A percentile compares a stretch with the other conserved stretches of the same genome.
Evolutionary conservation across 768 basidiomycete species (phyloP).

Genomic region (Lanmaoa rubissima): DNA sequence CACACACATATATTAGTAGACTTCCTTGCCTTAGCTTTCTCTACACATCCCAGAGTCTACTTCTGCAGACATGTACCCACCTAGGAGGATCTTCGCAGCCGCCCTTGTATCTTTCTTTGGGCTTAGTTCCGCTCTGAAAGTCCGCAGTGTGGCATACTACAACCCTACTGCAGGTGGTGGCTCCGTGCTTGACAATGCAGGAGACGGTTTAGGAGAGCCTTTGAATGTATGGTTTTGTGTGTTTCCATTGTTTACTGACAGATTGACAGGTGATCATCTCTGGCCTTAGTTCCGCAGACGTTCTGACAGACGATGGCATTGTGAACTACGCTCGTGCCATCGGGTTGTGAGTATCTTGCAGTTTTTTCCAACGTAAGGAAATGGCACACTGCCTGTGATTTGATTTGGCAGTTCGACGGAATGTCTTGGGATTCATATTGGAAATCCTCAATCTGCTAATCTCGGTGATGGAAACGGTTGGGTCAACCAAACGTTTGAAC

Average conservation of each 20-base stretch:
- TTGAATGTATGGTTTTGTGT: slow-evolving; percentile 35
- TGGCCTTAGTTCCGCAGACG: slow-evolving; percentile 52
- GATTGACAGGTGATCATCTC: slow-evolving; percentile 55
- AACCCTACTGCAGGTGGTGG: slow-evolving; percentile 39
- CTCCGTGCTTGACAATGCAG: slow-evolving; percentile 44
- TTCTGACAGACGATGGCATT: slow-evolving; percentile 55
- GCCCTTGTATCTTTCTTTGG: neutral
- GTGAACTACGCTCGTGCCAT: slow-evolving; percentile 58
- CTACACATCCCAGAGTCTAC: neutral
- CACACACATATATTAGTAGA: neutral
- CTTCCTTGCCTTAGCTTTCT: neutral
- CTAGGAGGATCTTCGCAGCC: neutral
- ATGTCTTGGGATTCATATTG: slow-evolving; percentile 37
- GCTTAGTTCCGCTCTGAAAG: neutral
- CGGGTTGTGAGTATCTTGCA: slow-evolving; percentile 49
- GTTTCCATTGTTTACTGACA: neutral
- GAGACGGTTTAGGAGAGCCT: slow-evolving; percentile 39
- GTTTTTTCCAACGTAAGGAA: neutral
- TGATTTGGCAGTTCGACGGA: slow-evolving; percentile 35
- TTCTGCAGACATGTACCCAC: neutral
- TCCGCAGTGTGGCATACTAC: slow-evolving; percentile 30
- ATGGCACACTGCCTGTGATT: slow-evolving; percentile 1
- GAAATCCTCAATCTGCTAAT: slow-evolving; percentile 38
- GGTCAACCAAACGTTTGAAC: slow-evolving; percentile 42
- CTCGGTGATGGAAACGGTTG: slow-evolving; percentile 48